A percentile compares a stretch with the other conserved stretches of the same genome.
phyloP scores from a whole-genome alignment of 2,329 filamentous ascomycete species.

The Aspergillus sp. region DNA sequence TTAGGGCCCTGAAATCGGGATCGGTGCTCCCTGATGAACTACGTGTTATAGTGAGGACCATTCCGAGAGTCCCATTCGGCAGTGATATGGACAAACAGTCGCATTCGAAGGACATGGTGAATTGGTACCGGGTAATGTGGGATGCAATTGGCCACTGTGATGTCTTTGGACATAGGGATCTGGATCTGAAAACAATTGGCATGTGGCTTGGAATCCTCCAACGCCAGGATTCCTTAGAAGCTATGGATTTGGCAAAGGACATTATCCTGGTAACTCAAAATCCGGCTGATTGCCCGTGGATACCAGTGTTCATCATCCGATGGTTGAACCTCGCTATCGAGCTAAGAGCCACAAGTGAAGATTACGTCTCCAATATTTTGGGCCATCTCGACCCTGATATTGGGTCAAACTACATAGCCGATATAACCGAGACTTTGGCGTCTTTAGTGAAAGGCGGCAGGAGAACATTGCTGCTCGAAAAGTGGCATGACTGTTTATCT shows the following conservation, averaged over 20 bases:
- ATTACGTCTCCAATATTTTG: slow-evolving; percentile 15
- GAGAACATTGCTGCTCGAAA: slow-evolving; percentile 16
- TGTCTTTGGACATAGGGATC: slow-evolving; percentile 25
- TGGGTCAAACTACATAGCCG: slow-evolving; percentile 21
- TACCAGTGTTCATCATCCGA: slow-evolving; percentile 18
- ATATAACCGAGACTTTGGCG: slow-evolving; percentile 25
- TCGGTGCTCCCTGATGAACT: slow-evolving; percentile 27
- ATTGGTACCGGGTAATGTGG: slow-evolving; percentile 28
- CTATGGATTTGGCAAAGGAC: slow-evolving; percentile 19
- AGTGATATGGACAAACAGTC: slow-evolving; percentile 6
- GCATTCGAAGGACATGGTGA: slow-evolving; percentile 11
- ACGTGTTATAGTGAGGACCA: slow-evolving; percentile 20
- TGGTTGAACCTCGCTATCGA: slow-evolving; percentile 13
- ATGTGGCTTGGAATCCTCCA: slow-evolving; percentile 26
- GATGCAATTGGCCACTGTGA: slow-evolving; percentile 28
- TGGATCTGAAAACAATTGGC: slow-evolving; percentile 22
- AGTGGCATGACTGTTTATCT: slow-evolving; percentile 24
- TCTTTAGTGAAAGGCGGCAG: slow-evolving; percentile 10
- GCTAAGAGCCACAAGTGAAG: background rate
- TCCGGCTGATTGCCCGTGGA: slow-evolving; percentile 12
- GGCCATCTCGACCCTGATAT: slow-evolving; percentile 15
- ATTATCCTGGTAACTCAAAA: slow-evolving; percentile 23
- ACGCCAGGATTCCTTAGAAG: slow-evolving; percentile 6
- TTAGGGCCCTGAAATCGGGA: slow-evolving; percentile 27
- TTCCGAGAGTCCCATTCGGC: too few species aligned